Evolutionary conservation across 805 yeast genomes (phyloP), one percentile per base, ranked within the genome.

Genomic region (Wickerhamomyces queroliae): DNA sequence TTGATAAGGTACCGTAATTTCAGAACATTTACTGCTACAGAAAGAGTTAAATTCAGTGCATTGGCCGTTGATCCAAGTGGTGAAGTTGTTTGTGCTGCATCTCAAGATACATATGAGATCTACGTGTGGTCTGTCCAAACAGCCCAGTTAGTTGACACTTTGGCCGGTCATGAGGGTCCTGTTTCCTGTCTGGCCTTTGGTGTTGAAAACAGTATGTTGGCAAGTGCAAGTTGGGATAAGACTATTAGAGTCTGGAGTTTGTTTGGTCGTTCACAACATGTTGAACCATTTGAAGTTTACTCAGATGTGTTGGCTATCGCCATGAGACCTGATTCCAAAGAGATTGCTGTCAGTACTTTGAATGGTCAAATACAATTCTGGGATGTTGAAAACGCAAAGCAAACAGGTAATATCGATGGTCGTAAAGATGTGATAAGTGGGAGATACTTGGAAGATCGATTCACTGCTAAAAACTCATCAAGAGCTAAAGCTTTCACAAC

Each of bases 101-200:
- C 96, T 3, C 69, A 80, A 32, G 96, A 90, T 56, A 83, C 82
- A 46, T 93, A 81, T 62, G 95, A 86, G 42, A 85, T 93, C 43
- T 90, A 85, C 56, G 88, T 93, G 25, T 93, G 99, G 99, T 87
- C 96, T 6, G 97, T 93, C 1, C 98, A 93, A 66, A 90, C 97
- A 0, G 83, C 95, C 2, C 96, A 90, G 58, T 66, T 93, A 35
- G 72, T 93, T 39, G 99, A 93, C 56, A 74, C 86, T 13, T 68
- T 93, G 36, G 68, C 90, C 5, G 99, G 99, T 10, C 99, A 93
- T 62, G 95, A 85, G 51, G 99, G 96, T 2, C 99, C 99, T 1
- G 81, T 93, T 3, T 86, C 96, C 1, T 79, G 88, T 47, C 67
- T 93, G 30, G 77, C 91, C 10, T 91, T 93, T 59, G 95, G 96